Conservation (phyloP, 805 yeast species). For the Scheffersomyces coipomensis region DNA sequence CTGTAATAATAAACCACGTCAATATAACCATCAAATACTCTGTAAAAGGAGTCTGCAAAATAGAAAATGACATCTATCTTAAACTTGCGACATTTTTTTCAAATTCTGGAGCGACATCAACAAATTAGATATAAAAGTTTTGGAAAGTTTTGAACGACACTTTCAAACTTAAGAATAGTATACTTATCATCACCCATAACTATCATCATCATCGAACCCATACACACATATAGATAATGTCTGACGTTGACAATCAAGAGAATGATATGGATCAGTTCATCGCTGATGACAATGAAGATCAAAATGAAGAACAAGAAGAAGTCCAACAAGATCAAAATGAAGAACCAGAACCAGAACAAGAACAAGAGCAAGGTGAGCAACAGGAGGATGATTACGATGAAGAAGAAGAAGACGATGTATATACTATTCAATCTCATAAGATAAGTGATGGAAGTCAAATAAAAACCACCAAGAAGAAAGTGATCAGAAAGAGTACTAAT, state of each 20-base stretch:
- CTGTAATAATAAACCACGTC: too few species aligned
- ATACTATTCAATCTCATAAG: constrained; percentile 23
- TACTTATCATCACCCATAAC: too few species aligned
- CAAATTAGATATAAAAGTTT: too few species aligned
- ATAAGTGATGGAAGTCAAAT: constrained; percentile 7
- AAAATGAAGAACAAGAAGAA: constrained; percentile 5
- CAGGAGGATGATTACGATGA: constrained; percentile 5
- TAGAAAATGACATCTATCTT: too few species aligned
- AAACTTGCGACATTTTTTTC: too few species aligned
- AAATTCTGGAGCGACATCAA: too few species aligned
- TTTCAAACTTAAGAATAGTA: too few species aligned
- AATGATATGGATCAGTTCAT: neutral
- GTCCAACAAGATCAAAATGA: constrained; percentile 13
- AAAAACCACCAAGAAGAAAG: constrained; percentile 24
- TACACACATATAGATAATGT: neutral
- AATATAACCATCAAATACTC: too few species aligned
- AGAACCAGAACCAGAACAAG: constrained; percentile 3
- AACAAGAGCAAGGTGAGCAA: neutral
- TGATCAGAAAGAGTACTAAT: constrained; percentile 18
- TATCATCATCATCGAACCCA: too few species aligned
- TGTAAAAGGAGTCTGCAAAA: too few species aligned
- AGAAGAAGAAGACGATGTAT: constrained; percentile 19
- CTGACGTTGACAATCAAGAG: neutral
- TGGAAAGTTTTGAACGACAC: too few species aligned
- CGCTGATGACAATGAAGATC: constrained; percentile 8